Percentiles rank a stretch among this genome's conserved stretches.
Conservation (phyloP, 257 asterid species). For the Plantago ovata region DNA sequence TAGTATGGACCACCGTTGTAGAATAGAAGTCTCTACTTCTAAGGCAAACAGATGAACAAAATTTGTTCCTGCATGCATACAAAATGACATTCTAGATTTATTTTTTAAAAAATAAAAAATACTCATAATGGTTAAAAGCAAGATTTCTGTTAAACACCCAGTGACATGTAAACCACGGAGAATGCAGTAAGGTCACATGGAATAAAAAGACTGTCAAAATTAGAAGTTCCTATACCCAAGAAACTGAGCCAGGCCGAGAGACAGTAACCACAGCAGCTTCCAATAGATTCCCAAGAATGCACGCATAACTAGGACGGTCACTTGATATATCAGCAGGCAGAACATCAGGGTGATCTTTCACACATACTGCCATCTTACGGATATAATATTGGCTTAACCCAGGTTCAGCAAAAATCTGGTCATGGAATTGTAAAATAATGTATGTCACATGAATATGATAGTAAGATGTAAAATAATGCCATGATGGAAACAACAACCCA, state of each 20-base stretch:
- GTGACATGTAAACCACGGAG: constrained; percentile 10
- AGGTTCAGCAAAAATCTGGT: constrained; percentile 74
- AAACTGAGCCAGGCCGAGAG: constrained; percentile 60
- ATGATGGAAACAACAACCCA: background rate
- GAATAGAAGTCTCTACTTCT: background rate
- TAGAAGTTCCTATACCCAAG: constrained; percentile 52
- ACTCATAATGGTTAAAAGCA: background rate
- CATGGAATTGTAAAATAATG: constrained; percentile 23
- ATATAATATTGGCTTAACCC: constrained; percentile 58
- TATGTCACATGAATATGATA: constrained; percentile 11
- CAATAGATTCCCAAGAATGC: constrained; percentile 80
- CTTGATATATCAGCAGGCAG: constrained; percentile 65
- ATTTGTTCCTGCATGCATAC: constrained; percentile 7
- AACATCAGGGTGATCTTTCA: constrained; percentile 54
- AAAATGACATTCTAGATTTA: constrained; percentile 14
- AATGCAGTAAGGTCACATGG: background rate
- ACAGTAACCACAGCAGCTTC: constrained; percentile 78
- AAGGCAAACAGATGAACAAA: constrained; percentile 4
- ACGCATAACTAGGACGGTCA: constrained; percentile 84
- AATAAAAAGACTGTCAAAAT: background rate
- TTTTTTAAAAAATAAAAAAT: no score
- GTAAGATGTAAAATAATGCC: background rate
- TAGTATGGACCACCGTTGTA: background rate
- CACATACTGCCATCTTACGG: constrained; percentile 69
- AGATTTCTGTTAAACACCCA: constrained; percentile 6